phyloP scores from a whole-genome alignment of 345 rosid genomes.

The Populus simonii region DNA sequence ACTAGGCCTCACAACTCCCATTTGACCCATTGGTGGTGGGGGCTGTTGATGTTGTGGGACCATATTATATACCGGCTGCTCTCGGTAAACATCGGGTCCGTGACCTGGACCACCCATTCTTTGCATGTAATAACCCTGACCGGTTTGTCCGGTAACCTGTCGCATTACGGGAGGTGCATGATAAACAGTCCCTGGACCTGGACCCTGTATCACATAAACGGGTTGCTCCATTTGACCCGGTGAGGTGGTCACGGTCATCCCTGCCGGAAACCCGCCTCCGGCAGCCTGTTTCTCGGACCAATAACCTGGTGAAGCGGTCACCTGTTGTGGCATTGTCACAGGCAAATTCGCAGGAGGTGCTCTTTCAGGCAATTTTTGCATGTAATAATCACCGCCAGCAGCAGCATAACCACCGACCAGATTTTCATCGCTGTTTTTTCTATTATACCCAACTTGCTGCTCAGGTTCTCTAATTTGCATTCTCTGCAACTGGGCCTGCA shows the following conservation, averaged over 20 bases:
- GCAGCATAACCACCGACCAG: conserved; percentile 36
- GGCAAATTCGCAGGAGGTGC: conserved; percentile 29
- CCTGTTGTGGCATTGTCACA: conserved; percentile 21
- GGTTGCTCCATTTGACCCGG: conserved; percentile 49
- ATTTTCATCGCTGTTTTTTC: conserved; percentile 48
- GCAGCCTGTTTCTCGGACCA: conserved; percentile 62
- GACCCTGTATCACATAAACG: conserved; percentile 58
- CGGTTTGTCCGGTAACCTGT: conserved; percentile 43
- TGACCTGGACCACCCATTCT: conserved; percentile 34
- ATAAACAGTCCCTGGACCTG: conserved; percentile 31
- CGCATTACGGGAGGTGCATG: conserved; percentile 47
- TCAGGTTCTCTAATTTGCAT: conserved; percentile 60
- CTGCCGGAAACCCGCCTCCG: conserved; percentile 41
- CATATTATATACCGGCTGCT: conserved; percentile 60
- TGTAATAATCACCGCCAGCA: conserved; percentile 40
- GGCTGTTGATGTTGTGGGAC: conserved; percentile 32
- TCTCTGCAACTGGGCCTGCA: conserved; percentile 69
- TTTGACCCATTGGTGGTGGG: conserved; percentile 21
- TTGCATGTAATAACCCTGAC: conserved; percentile 75
- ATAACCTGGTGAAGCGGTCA: conserved; percentile 41
- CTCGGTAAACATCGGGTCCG: conserved; percentile 62
- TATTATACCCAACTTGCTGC: conserved; percentile 34
- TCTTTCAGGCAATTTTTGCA: conserved; percentile 48
- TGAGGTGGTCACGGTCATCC: conserved; percentile 28
- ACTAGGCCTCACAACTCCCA: conserved; percentile 41